Evolutionary conservation across 2,329 filamentous ascomycete genomes (phyloP), one percentile per base, ranked within the genome.

Genomic region (Magnaporthiopsis poae): DNA sequence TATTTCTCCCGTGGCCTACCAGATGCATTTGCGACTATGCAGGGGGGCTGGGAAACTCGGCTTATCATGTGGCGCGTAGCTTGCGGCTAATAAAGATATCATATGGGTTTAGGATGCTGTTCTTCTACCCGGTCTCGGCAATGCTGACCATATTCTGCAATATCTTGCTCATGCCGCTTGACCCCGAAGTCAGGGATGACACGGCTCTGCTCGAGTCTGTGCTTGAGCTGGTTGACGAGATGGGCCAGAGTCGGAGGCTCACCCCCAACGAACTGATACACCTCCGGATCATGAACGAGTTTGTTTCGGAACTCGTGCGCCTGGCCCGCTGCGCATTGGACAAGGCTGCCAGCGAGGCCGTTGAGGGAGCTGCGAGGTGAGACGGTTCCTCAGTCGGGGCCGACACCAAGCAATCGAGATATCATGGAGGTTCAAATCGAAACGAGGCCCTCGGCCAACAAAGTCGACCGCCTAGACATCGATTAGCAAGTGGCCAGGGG

Each of bases 81-180:
- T 33, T 8, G 1, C 5, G 12, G 12, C 60, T 61, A 61, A 29
- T 27, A 8, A 29, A 29, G 8, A 2, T 27, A 1, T 60, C 31
- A 36, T 31, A 21, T 61, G 18, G 65, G 7, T 29, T 61, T 61
- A 86, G 84, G 82, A 73, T 80, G n/a, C 72, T 85, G 3, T 75
- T 84, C 2, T 86, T 84, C 70, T 86, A 86, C 66, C 84, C 84
- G 0, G 80, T 84, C 66, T 80, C 82, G 0, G 84, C 84, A 0
- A 74, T 84, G 18, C 75, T 86, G 65, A 79, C 78, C 0, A 75
- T 87, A 0, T 87, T 86, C 70, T 84, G 81, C 74, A 84, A 82
- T 67, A 79, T 86, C 36, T 73, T 87, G 0, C 74, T 78, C 29
- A 76, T 82, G 36, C 84, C 84, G 0, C 73, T 79, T 0, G 74